Evolutionary conservation across 371 early-diverging fungal species (phyloP), one percentile per base, ranked within the genome.

Genomic region (Actinomortierella ambigua): DNA sequence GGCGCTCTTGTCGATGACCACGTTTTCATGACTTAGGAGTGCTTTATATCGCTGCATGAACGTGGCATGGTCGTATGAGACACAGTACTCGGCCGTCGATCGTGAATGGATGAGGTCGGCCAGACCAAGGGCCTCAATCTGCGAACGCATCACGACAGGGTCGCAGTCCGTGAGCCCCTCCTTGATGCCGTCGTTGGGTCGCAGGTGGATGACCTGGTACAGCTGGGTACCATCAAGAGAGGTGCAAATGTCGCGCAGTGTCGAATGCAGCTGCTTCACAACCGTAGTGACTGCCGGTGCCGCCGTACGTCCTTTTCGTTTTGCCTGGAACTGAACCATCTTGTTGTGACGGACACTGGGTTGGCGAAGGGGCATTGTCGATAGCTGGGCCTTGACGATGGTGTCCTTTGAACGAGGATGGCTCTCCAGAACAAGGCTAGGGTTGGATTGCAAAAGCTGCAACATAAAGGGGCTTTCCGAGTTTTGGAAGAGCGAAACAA

Each of bases 151-250:
- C 50, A 65, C 22, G 29, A 71, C 71, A 11, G 71, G 66, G 44
- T 71, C 71, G 43, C 71, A 71, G 17, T 71, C 71, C 5, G 65
- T 29, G 13, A 65, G 56, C 5, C 66, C 71, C 17, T 71, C 59
- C 14, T 48, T 83, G 82, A 73, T 87, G 83, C 43, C 82, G 80
- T 77, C 90, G 58, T 92, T 89, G 27, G 93, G 91, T 34, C 89
- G 83, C 53, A 98, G 78, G 76, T 93, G 93, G 68, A 93, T 84
- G 20, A 95, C 78, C 63, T 90, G 90, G 86, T 95, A 97, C 23
- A 91, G 77, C 55, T 90, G 87, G 3, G 95, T 92, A 53, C 91
- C 91, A 14, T 82, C 77, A 55, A 91, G 81, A 2, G 91, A 87
- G 26, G 77, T 80, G 51, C 89, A 84, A n/a, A 94, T 69, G 65